Conservation (phyloP, 805 yeast species). For the Blastobotrys parvus region DNA sequence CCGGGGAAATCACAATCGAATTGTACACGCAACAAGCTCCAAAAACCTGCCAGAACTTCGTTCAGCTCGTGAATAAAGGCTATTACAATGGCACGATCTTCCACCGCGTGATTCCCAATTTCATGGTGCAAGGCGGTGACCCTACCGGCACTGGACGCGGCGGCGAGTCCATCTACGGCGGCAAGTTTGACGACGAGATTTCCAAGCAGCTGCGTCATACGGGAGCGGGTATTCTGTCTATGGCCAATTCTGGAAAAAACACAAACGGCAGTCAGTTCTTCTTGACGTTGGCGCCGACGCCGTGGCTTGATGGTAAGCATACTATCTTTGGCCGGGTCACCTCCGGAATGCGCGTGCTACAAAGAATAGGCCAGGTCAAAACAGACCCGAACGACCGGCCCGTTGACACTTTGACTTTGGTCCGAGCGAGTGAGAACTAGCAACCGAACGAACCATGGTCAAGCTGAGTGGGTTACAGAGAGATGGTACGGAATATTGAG, state of each 20-base stretch:
- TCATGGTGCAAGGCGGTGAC: slow-evolving; percentile 28
- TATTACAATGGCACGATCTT: slow-evolving; percentile 58
- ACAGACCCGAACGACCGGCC: slow-evolving; percentile 39
- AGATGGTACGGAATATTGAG: slow-evolving; percentile 31
- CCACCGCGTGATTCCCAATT: slow-evolving; percentile 60
- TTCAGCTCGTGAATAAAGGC: slow-evolving; percentile 20
- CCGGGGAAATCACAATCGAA: slow-evolving; percentile 22
- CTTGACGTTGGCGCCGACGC: slow-evolving; percentile 79
- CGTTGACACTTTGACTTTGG: slow-evolving; percentile 34
- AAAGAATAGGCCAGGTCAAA: slow-evolving; percentile 49
- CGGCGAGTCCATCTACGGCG: slow-evolving; percentile 68
- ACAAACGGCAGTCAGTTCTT: slow-evolving; percentile 91
- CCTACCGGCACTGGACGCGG: slow-evolving; percentile 28
- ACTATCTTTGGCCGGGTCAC: slow-evolving; percentile 80
- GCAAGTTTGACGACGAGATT: slow-evolving; percentile 68
- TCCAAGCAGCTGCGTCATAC: slow-evolving; percentile 46
- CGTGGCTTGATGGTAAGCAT: slow-evolving; percentile 84
- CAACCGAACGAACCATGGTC: slow-evolving; percentile 7
- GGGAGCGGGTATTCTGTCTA: slow-evolving; percentile 72
- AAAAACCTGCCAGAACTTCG: slow-evolving; percentile 16
- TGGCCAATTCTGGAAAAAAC: slow-evolving; percentile 90
- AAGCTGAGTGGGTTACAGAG: slow-evolving; percentile 31
- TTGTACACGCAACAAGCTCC: slow-evolving; percentile 24
- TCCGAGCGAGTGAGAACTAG: slow-evolving; percentile 5
- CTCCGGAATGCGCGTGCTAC: slow-evolving; percentile 35